These are phyloP conservation scores for Penicillium odoratum DNA, from an alignment of 495 filamentous ascomycete species.

Conservation along the genomic window DNA sequence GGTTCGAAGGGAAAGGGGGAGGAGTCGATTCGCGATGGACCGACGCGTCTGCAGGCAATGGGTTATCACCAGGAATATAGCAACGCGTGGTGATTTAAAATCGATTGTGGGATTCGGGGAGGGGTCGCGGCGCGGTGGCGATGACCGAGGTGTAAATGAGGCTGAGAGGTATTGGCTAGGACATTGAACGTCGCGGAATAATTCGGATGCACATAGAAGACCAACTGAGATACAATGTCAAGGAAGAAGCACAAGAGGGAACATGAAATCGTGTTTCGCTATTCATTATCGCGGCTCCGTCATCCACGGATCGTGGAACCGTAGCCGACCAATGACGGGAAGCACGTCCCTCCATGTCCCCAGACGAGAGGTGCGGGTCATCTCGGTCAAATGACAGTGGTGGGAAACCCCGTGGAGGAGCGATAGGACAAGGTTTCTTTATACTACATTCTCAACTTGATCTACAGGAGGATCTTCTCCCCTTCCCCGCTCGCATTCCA, in stretches of 20 bases:
- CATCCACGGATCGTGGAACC: constrained; percentile 18
- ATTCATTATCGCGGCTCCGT: constrained; percentile 6
- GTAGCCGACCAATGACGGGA: constrained; percentile 33
- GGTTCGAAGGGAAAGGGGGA: constrained; percentile 13
- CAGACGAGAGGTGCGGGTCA: constrained; percentile 32
- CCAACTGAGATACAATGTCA: background rate
- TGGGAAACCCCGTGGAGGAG: constrained; percentile 4
- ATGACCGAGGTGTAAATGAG: constrained; percentile 4
- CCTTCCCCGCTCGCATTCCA: constrained; percentile 6
- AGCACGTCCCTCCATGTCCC: constrained; percentile 44
- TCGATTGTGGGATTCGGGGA: constrained; percentile 20
- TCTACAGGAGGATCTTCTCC: constrained; percentile 1
- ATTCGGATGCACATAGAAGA: background rate
- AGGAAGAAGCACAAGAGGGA: background rate
- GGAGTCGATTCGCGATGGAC: constrained; percentile 16
- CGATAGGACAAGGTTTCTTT: constrained; percentile 7
- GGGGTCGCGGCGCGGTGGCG: constrained; percentile 21
- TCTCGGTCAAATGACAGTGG: constrained; percentile 3
- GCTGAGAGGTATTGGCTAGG: background rate
- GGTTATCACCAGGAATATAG: constrained; percentile 1
- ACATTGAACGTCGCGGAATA: background rate
- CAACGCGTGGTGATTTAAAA: constrained; percentile 17
- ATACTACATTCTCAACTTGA: constrained; percentile 5
- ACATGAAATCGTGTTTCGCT: background rate
- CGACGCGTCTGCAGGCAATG: constrained; percentile 13